phyloP scores from a whole-genome alignment of 129 eudicot genomes.

The Chrysanthemum lavandulifolium region DNA sequence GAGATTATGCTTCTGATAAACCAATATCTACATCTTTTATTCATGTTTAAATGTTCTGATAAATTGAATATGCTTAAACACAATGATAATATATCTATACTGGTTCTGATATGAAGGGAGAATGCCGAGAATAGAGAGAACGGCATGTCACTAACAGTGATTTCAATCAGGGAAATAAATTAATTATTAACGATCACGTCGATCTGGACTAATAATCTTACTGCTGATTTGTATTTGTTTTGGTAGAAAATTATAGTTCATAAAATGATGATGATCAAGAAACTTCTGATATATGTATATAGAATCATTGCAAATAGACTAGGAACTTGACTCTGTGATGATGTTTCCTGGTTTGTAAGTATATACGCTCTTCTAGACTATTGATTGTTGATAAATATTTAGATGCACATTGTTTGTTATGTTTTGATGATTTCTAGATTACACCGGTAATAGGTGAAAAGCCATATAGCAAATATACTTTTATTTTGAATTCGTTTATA shows the following conservation, averaged over 20 bases:
- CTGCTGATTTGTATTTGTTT: neutral
- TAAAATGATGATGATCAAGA: conserved; percentile 3
- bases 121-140: no score
- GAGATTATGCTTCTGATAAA: no score
- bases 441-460: neutral
- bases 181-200: neutral
- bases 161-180: neutral
- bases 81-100: no score
- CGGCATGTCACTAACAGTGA: neutral
- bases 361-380: neutral
- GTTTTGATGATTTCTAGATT: conserved; percentile 6
- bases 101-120: no score
- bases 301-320: no score
- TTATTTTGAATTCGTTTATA: neutral
- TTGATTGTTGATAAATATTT: neutral
- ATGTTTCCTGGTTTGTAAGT: neutral
- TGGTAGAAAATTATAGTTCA: neutral
- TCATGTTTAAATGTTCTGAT: no score
- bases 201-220: conserved; percentile 6
- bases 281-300: neutral
- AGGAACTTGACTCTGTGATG: no score
- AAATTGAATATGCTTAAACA: no score
- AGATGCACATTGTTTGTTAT: neutral
- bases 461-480: neutral
- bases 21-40: no score